These are phyloP conservation scores for Thermothielavioides terrestris DNA, from an alignment of 495 filamentous ascomycete genomes.

Conservation along the genomic window DNA sequence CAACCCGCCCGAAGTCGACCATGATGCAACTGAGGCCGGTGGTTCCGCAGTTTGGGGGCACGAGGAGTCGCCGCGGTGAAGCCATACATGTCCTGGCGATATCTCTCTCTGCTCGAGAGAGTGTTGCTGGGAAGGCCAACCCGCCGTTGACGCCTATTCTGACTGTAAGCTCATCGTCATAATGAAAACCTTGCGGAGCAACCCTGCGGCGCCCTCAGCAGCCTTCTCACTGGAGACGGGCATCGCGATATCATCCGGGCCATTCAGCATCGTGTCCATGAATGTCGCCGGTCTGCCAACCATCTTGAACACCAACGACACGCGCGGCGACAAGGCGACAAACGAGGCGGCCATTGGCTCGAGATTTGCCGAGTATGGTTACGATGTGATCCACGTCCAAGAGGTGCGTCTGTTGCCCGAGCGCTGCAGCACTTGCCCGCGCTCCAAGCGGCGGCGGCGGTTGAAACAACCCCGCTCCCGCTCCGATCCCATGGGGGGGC, in stretches of 20 bases:
- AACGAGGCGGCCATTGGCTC: conserved; percentile 42
- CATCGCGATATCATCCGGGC: conserved; percentile 14
- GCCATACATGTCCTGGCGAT: too few relatives aligned
- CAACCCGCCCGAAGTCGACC: too few relatives aligned
- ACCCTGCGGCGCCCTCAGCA: not conserved
- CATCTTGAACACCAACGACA: conserved; percentile 43
- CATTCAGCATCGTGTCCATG: conserved; percentile 47
- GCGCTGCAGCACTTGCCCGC: too few relatives aligned
- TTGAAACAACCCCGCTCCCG: too few relatives aligned
- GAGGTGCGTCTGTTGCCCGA: conserved; percentile 33
- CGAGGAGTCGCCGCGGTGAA: too few relatives aligned
- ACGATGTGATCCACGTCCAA: conserved; percentile 53
- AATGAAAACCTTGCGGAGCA: not conserved
- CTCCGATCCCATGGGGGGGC: not conserved
- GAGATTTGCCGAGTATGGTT: conserved; percentile 42
- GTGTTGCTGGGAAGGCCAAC: too few relatives aligned
- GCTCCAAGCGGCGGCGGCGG: too few relatives aligned
- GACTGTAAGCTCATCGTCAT: too few relatives aligned
- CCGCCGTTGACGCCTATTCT: too few relatives aligned
- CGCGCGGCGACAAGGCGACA: conserved; percentile 45
- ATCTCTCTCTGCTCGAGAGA: too few relatives aligned
- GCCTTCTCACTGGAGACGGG: not conserved
- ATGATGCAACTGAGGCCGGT: too few relatives aligned
- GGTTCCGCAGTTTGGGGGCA: too few relatives aligned
- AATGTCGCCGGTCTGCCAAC: conserved; percentile 54